These are phyloP conservation scores for Yarrowia sp. DNA, from an alignment of 805 yeast genomes.

Conservation along the genomic window DNA sequence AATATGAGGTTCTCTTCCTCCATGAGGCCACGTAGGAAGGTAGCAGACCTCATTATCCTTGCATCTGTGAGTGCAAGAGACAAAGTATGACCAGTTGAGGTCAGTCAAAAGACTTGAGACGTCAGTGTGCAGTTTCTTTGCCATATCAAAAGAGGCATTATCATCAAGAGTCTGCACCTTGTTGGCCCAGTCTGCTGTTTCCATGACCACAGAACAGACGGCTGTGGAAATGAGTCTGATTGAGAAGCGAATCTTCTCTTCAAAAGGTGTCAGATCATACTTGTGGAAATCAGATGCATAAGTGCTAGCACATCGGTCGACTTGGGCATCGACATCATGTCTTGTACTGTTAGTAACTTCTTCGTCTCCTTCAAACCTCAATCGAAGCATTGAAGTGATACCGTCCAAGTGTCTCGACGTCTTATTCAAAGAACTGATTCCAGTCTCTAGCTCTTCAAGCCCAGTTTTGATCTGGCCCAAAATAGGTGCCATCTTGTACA, in stretches of 20 bases:
- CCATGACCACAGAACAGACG: conserved; percentile 13
- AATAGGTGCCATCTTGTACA: conserved; percentile 25
- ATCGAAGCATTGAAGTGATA: conserved; percentile 4
- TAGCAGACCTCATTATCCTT: conserved; percentile 27
- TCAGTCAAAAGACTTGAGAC: background rate
- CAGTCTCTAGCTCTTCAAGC: background rate
- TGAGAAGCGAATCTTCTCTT: conserved; percentile 1
- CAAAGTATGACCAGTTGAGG: conserved; percentile 29
- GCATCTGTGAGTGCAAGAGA: conserved; percentile 16
- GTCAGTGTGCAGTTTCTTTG: background rate
- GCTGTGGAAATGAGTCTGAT: conserved; percentile 8
- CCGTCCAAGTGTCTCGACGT: background rate
- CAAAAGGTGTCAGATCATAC: conserved; percentile 12
- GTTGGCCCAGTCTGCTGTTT: conserved; percentile 25
- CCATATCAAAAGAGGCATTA: background rate
- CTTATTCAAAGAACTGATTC: background rate
- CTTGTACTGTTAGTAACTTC: conserved; percentile 2
- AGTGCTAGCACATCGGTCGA: conserved; percentile 4
- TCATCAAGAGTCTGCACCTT: background rate
- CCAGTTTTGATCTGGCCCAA: background rate
- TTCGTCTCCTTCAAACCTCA: conserved; percentile 19
- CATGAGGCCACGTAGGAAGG: conserved; percentile 33
- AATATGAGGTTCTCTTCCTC: conserved; percentile 20
- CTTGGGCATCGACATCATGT: conserved; percentile 18
- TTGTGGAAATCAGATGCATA: conserved; percentile 13